These are phyloP conservation scores for Sugiyamaella sp. DNA, from an alignment of 1,139 yeast genomes.

Conservation along the genomic window DNA sequence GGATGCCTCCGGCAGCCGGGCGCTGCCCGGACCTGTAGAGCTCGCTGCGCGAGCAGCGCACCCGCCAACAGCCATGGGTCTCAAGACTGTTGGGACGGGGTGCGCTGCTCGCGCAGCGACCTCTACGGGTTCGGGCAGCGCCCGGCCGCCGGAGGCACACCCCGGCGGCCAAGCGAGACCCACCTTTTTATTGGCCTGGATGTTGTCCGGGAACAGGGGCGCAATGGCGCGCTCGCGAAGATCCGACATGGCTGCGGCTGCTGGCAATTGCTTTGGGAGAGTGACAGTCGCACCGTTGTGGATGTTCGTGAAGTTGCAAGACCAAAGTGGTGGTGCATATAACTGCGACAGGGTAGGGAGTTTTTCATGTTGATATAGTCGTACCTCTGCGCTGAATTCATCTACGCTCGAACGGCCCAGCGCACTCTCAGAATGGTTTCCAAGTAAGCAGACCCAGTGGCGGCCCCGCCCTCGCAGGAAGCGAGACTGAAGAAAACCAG, in stretches of 20 bases:
- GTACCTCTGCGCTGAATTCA: too few relatives aligned
- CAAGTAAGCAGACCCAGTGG: conserved; percentile 25
- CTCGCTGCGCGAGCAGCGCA: neutral
- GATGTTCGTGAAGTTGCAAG: conserved; percentile 10
- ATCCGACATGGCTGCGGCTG: conserved; percentile 17
- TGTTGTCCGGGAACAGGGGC: conserved; percentile 30
- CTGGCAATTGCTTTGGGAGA: conserved; percentile 1
- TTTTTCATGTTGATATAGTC: too few relatives aligned
- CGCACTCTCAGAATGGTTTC: conserved; percentile 27
- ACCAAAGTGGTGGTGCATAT: too few relatives aligned
- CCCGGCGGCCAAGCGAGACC: conserved; percentile 5
- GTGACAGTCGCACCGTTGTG: neutral
- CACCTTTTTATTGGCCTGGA: conserved; percentile 28
- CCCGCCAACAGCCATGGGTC: too few relatives aligned
- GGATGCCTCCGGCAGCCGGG: too few relatives aligned
- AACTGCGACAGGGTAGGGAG: conserved; percentile 15
- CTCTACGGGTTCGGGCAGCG: neutral
- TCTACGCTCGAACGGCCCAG: neutral
- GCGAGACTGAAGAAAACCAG: neutral
- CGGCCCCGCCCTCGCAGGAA: neutral
- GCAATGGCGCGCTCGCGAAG: conserved; percentile 25
- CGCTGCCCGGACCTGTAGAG: neutral
- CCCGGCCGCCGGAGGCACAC: neutral
- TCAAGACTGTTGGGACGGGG: too few relatives aligned
- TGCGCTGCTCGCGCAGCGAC: neutral